Conservation (phyloP, 495 filamentous ascomycete species). For the Penicillium robsamsonii region DNA sequence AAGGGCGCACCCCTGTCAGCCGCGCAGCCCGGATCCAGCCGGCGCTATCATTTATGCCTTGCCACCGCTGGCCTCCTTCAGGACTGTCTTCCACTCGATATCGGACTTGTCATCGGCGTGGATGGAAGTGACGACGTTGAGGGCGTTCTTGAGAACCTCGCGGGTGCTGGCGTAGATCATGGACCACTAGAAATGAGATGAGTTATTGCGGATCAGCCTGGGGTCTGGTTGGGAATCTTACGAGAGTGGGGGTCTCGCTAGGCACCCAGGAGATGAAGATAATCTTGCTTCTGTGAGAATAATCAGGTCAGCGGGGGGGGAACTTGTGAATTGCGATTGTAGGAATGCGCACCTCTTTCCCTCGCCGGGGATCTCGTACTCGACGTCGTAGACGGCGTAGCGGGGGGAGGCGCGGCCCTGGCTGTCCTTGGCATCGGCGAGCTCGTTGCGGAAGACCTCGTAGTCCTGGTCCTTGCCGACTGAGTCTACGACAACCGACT, state of each 20-base stretch:
- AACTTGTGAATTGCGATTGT: neutral
- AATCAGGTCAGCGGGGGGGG: slow-evolving; percentile 15
- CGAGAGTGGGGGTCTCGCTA: slow-evolving; percentile 75
- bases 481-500: slow-evolving; percentile 80
- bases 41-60: slow-evolving; percentile 44
- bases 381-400: slow-evolving; percentile 92
- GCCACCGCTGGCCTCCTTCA: slow-evolving; percentile 79
- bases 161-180: slow-evolving; percentile 98
- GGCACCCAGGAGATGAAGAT: slow-evolving; percentile 94
- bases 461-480: slow-evolving; percentile 63
- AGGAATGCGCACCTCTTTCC: slow-evolving; percentile 65
- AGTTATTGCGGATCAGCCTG: slow-evolving; percentile 16
- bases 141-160: slow-evolving; percentile 81
- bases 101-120: slow-evolving; percentile 93
- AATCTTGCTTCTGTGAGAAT: slow-evolving; percentile 76
- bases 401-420: slow-evolving; percentile 69
- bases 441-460: slow-evolving; percentile 76
- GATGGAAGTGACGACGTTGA: slow-evolving; percentile 75
- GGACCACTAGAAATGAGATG: slow-evolving; percentile 44
- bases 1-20: slow-evolving; percentile 19
- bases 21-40: slow-evolving; percentile 43
- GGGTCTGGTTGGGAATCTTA: slow-evolving; percentile 45
- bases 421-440: slow-evolving; percentile 63
- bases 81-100: slow-evolving; percentile 78
- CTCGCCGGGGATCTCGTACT: slow-evolving; percentile 80